Evolutionary conservation across 2,329 filamentous ascomycete genomes (phyloP), one percentile per base, ranked within the genome.

Genomic region (Arthrobotrys iridis): DNA sequence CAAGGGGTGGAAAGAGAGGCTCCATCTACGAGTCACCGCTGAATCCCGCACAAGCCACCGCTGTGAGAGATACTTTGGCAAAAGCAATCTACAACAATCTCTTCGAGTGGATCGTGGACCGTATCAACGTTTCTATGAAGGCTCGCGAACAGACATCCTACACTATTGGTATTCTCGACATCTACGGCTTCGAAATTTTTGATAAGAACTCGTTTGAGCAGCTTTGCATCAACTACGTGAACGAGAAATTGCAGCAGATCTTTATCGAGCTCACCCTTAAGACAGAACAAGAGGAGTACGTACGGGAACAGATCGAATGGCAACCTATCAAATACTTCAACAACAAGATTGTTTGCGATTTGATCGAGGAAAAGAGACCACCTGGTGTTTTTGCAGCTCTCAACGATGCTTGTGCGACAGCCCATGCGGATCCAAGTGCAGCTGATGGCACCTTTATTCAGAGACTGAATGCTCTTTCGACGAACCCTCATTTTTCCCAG

Each of bases 211-310:
- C 95, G 0, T 99, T 99, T 80, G 95, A 99, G 83, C 95, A 99
- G 82, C 98, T 99, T 84, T 99, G 95, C 84, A 99, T 99, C 87
- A 99, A 99, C 84, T 99, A 99, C 81, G 95, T 95, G 83, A 99
- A 99, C 83, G 95, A 99, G 84, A 99, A 99, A 84, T 85, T 99
- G 65, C 95, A 99, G 82, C 95, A 99, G 82, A 94, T 98, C 82
- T 99, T 99, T 86, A 99, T 99, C 83, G 93, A 96, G 82, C 95
- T 99, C 81, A 95, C 99, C 33, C 98, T 99, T 87, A 97, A 98
- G 83, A 88, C 99, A 18, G 95, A 99, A 82, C 95, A 99, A 82
- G 95, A 99, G 82, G 95, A 99, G 83, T 99, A 99, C 82, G 87
- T 97, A 37, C 89, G 90, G 65, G 95, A 99, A 83, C 87, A 98